Base-by-base conservation (phyloP, 352 stramenopile species). In the Phytophthora pini region DNA sequence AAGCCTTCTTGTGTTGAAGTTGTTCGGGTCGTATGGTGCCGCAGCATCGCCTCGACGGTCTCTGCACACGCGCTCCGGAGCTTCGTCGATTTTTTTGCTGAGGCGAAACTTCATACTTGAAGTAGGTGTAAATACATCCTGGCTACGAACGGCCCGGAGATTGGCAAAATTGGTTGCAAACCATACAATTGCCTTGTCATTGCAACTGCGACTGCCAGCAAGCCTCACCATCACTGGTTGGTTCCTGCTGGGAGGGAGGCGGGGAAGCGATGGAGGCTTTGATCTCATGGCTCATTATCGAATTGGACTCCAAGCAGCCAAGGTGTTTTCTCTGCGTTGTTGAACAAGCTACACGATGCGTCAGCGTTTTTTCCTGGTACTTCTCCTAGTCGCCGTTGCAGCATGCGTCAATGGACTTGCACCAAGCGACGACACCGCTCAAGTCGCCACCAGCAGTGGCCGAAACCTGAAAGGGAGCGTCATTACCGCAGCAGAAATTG, bases 91-190 rank as follows among this genome's bases (percentile, higher is more conserved):
- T 54, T 40, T 46, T 52, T 31, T 44, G 38, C 51, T 57, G 51
- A 47, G 46, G 51, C 51, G 17, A 20, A 53, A 54, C 27, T 62
- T 62, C 55, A 62, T 41, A 55, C 55, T 54, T 62, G 55, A 62
- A 55, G 55, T 32, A 53, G 31, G 31, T 61, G 54, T 44, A 61
- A 61, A 54, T 54, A 46, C 43, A 51, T 61, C 54, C 27, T 60
- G 54, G 27, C 39, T 50, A 51, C 27, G 34, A 57, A 48, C 50
- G 20, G 12, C 29, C 38, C 12, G 13, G 17, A 11, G 54, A 61
- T 62, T 62, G 46, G 55, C 31, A 11, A 38, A 61, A 60, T 44
- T 17, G 36, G 53, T 39, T 15, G 49, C 40, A 56, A 24, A 56
- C 39, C 31, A 36, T 36, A 36, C 31, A 36, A 12, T 36, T 36